Evolutionary conservation across 345 rosid species (phyloP).

Genomic region (Diplotaxis tenuifolia): DNA sequence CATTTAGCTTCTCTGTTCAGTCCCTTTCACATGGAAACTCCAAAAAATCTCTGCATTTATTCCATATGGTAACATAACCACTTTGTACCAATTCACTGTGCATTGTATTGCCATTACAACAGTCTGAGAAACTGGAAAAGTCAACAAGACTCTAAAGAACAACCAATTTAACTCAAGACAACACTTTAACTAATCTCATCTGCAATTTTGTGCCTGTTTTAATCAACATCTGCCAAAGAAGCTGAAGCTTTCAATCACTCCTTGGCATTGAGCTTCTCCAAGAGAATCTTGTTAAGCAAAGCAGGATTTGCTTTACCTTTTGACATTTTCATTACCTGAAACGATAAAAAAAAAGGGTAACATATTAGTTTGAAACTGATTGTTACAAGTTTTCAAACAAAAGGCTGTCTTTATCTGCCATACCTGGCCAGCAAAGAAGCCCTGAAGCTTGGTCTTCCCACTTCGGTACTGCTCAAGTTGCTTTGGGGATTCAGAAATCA

Average conservation of each 20-base stretch:
- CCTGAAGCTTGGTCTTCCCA: conserved; percentile 87
- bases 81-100: background rate
- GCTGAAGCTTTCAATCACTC: conserved; percentile 38
- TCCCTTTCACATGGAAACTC: background rate
- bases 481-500: conserved; percentile 73
- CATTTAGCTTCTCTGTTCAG: background rate
- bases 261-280: conserved; percentile 63
- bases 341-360: conserved; percentile 6
- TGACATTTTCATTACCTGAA: conserved; percentile 87
- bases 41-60: background rate
- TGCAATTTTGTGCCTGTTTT: background rate
- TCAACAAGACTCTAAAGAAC: background rate
- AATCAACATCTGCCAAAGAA: background rate
- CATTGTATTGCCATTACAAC: background rate
- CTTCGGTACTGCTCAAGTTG: conserved; percentile 83
- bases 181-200: conserved; percentile 5
- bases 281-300: conserved; percentile 74
- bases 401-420: background rate
- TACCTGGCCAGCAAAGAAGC: conserved; percentile 95
- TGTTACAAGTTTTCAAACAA: background rate
- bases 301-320: conserved; percentile 95
- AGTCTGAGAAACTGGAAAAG: background rate
- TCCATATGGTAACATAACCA: background rate
- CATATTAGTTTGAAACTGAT: conserved; percentile 2
- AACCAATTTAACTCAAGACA: background rate